Conservation (phyloP, 169 alveolate species). For the Plasmodium gallinaceum region DNA sequence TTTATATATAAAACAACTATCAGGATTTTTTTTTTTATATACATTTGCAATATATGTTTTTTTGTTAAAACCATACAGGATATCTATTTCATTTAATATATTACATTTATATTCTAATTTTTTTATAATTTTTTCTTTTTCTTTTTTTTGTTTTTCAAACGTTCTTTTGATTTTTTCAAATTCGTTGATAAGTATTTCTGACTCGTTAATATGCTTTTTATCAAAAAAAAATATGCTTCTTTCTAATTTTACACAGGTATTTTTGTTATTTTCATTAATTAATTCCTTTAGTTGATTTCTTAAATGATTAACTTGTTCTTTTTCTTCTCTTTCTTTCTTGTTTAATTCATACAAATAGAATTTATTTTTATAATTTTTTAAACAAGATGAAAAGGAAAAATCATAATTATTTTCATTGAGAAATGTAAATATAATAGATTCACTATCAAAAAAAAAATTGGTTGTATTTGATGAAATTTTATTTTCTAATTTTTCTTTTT, state of each 20-base stretch:
- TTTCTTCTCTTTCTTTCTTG: slow-evolving; percentile 18
- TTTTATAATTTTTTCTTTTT: slow-evolving; percentile 20
- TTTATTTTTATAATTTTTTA: slow-evolving; percentile 5
- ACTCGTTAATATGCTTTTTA: slow-evolving; percentile 46
- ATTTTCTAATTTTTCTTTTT: neutral
- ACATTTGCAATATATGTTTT: slow-evolving; percentile 21
- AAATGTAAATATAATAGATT: slow-evolving; percentile 61
- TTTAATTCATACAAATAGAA: neutral
- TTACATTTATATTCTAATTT: slow-evolving; percentile 47
- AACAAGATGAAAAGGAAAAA: slow-evolving; percentile 4
- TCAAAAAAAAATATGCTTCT: slow-evolving; percentile 47
- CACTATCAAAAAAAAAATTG: slow-evolving; percentile 51
- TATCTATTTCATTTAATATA: slow-evolving; percentile 13
- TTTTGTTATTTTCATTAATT: slow-evolving; percentile 30
- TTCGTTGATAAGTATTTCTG: slow-evolving; percentile 42
- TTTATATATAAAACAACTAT: neutral
- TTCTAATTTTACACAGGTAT: slow-evolving; percentile 12
- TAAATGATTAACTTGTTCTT: slow-evolving; percentile 1
- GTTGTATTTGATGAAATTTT: neutral
- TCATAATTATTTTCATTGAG: slow-evolving; percentile 31
- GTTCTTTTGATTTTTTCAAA: slow-evolving; percentile 46
- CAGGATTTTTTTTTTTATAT: neutral
- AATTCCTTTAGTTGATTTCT: slow-evolving; percentile 22
- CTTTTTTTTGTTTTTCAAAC: slow-evolving; percentile 36
- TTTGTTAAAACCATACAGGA: slow-evolving; percentile 22